Percentiles rank a stretch among this genome's conserved stretches.
These are phyloP conservation scores for Cucurbita pepo DNA, from an alignment of 306 rosid species.

Conservation along the genomic window DNA sequence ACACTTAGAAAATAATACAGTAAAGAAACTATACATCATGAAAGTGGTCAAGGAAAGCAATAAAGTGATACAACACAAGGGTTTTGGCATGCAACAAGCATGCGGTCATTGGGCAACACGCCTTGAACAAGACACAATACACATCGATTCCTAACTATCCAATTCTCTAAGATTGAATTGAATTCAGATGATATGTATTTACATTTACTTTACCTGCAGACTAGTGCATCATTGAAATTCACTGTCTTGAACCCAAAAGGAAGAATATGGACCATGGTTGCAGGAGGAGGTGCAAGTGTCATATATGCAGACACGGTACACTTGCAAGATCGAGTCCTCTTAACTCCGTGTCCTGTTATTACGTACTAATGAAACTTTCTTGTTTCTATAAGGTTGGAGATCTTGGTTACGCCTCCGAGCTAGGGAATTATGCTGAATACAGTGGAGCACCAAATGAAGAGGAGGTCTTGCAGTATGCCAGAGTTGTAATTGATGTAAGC, in stretches of 20 bases:
- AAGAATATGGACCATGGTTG: conserved; percentile 98
- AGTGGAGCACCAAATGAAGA: conserved; percentile 99
- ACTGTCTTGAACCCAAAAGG: conserved; percentile 89
- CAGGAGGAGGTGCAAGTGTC: conserved; percentile 99
- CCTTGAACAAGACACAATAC: not conserved
- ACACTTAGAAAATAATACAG: no score
- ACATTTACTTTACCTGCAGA: conserved; percentile 32
- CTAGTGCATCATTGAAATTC: conserved; percentile 89
- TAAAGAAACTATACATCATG: no score
- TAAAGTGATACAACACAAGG: no score
- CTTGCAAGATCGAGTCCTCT: conserved; percentile 6
- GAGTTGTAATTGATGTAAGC: conserved; percentile 90
- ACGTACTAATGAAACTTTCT: not conserved
- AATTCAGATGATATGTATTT: not conserved
- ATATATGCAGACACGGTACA: conserved; percentile 87
- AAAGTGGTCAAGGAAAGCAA: no score
- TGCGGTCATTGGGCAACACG: no score
- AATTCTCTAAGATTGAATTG: not conserved
- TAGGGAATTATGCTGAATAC: conserved; percentile 94
- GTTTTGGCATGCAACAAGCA: no score
- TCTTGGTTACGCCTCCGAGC: conserved; percentile 88
- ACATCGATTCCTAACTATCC: not conserved
- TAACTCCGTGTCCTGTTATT: not conserved
- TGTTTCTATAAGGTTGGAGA: conserved; percentile 57
- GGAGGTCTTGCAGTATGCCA: conserved; percentile 86